Conservation (phyloP, 176 grass and related monocot species). For the Avena atlantica region DNA sequence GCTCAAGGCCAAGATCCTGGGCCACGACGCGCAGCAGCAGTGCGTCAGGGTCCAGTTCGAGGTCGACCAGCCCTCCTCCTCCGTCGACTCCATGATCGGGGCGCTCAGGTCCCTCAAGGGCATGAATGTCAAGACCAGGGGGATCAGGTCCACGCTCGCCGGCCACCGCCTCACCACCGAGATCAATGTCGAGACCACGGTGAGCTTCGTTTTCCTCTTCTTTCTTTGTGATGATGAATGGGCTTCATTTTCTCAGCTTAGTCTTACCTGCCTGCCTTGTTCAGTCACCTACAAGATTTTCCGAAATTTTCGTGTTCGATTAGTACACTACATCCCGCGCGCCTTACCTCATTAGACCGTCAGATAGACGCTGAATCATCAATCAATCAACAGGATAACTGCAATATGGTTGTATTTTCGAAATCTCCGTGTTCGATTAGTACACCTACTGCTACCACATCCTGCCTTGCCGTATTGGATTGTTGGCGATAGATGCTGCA, state of each 20-base stretch:
- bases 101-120: conserved; percentile 64
- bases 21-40: conserved; percentile 50
- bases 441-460: too few species aligned
- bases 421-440: too few species aligned
- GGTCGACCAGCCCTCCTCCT: conserved; percentile 61
- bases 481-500: neutral
- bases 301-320: neutral
- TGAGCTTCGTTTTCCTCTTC: neutral
- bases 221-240: too few species aligned
- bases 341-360: neutral
- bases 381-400: neutral
- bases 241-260: too few species aligned
- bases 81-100: conserved; percentile 77
- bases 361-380: neutral
- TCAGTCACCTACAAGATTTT: conserved; percentile 26
- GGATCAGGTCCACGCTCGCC: conserved; percentile 55
- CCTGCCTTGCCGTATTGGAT: too few species aligned
- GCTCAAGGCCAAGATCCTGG: conserved; percentile 62
- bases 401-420: too few species aligned
- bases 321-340: conserved; percentile 2
- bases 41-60: conserved; percentile 66
- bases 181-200: conserved; percentile 82
- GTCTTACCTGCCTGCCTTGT: too few species aligned
- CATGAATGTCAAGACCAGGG: conserved; percentile 73
- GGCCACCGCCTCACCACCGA: conserved; percentile 44